Conservation (phyloP, 2,329 filamentous ascomycete species). For the Fusarium piperis region DNA sequence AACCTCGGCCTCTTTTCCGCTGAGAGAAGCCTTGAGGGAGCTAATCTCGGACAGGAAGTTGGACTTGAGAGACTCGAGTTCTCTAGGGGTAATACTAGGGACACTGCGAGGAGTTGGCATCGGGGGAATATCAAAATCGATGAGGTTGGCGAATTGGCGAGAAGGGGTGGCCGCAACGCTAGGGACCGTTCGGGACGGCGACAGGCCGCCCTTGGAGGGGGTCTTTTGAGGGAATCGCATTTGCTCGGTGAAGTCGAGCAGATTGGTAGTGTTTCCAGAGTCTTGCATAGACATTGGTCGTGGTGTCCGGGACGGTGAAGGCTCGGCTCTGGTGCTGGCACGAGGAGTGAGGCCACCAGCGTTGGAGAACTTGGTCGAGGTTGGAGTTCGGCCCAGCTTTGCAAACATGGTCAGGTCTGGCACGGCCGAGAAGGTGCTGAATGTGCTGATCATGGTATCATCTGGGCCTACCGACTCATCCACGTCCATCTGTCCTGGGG, state of each 20-base stretch:
- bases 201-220: constrained; percentile 51
- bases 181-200: constrained; percentile 46
- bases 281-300: constrained; percentile 49
- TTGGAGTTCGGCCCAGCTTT: constrained; percentile 74
- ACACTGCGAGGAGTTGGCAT: constrained; percentile 91
- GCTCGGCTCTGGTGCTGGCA: constrained; percentile 43
- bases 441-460: constrained; percentile 80
- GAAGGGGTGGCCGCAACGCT: constrained; percentile 56
- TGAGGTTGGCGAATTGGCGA: constrained; percentile 71
- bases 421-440: constrained; percentile 90
- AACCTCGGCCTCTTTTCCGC: constrained; percentile 92
- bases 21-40: constrained; percentile 89
- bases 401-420: constrained; percentile 88
- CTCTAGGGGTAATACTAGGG: constrained; percentile 88
- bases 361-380: constrained; percentile 63
- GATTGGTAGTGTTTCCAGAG: constrained; percentile 74
- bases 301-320: constrained; percentile 49
- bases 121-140: constrained; percentile 86
- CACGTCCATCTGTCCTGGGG: constrained; percentile 37
- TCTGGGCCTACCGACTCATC: constrained; percentile 63
- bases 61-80: constrained; percentile 92
- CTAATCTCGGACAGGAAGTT: constrained; percentile 92
- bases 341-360: constrained; percentile 54
- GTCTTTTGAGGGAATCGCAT: constrained; percentile 60
- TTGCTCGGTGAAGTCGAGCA: constrained; percentile 91